Evolutionary conservation across 495 filamentous ascomycete species (phyloP), one percentile per base, ranked within the genome.

Genomic region (Astrocystis sublimbata): DNA sequence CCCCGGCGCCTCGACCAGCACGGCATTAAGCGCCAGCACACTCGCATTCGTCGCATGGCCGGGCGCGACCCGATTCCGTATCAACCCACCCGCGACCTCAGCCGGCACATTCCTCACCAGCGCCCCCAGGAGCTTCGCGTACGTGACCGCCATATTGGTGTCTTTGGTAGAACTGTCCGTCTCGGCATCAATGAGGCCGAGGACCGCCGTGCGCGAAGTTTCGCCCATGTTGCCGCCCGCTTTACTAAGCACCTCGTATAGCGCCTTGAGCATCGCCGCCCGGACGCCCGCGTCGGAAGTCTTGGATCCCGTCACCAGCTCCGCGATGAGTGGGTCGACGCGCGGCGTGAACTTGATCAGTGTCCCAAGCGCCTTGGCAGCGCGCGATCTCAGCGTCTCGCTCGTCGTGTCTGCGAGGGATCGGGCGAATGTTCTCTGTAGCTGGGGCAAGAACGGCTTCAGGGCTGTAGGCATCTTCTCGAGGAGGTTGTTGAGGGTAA

Each of bases 391-490:
- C 63, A 98, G 77, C 17, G 92, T 78, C 58, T 97, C 96, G 73
- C 93, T 97, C 8, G 92, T 90, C 1, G 92, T 87, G 74, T 98
- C 94, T 0, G 94, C 94, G 21, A 98, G 80, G 52, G 91, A 92
- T 78, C 96, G 93, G 33, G 94, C 93, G 78, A 98, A 98, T 0
- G 94, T 98, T 31, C 94, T 83, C 75, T 98, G 94, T 36, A 98
- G 86, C 72, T 98, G 94, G 10, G 94, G 94, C 65, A 98, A 70
- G 86, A 98, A 98, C 3, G 94, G 94, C 75, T 97, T 98, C 42
- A 98, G 85, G 60, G 93, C 91, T 17, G 91, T 86, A 5, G 94
- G 96, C 73, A 98, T 98, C 82, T 98, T 98, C 77, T 96, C 90
- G 13, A 98, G 81, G 10, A 98, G 81, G 67, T 96, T 96, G 75